phyloP scores from a whole-genome alignment of 208 protist genomes.

The Crithidia thermophila region DNA sequence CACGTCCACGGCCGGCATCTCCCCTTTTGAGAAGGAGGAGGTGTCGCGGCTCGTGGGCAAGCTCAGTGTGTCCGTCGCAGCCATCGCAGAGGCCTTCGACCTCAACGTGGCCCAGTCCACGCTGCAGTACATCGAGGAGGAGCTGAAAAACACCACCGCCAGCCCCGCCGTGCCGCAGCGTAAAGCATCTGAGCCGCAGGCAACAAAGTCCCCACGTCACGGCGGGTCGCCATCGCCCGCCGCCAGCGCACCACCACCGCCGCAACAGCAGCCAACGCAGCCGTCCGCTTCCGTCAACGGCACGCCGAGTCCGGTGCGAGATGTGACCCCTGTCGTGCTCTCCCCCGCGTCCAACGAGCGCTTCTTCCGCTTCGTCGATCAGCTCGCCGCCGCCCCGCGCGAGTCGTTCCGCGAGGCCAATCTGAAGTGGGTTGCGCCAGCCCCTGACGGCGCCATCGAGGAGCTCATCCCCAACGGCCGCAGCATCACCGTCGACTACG shows the following conservation, averaged over 20 bases:
- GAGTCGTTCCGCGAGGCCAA: conserved; percentile 55
- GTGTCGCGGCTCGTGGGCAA: conserved; percentile 57
- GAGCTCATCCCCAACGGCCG: conserved; percentile 73
- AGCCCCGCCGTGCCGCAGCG: not conserved
- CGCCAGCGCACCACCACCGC: not conserved
- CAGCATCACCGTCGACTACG: conserved; percentile 42
- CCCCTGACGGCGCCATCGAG: conserved; percentile 51
- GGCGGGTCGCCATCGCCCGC: not conserved
- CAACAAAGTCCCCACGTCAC: not conserved
- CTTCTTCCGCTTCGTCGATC: conserved; percentile 69
- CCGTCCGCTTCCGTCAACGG: no score
- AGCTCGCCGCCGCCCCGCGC: conserved; percentile 37
- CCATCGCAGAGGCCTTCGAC: conserved; percentile 62
- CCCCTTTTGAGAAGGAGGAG: conserved; percentile 76
- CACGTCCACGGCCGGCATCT: conserved; percentile 46
- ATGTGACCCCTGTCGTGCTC: conserved; percentile 16
- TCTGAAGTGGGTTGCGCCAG: conserved; percentile 66
- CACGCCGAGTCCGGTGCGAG: not conserved
- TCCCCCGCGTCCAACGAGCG: conserved; percentile 39
- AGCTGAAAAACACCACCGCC: conserved; percentile 15
- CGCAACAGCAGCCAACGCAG: no score
- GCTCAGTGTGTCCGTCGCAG: conserved; percentile 58
- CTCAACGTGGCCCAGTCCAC: conserved; percentile 54
- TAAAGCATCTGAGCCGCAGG: not conserved
- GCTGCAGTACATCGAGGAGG: conserved; percentile 48